phyloP scores from a whole-genome alignment of 2,329 filamentous ascomycete genomes.

The Fusarium citri region DNA sequence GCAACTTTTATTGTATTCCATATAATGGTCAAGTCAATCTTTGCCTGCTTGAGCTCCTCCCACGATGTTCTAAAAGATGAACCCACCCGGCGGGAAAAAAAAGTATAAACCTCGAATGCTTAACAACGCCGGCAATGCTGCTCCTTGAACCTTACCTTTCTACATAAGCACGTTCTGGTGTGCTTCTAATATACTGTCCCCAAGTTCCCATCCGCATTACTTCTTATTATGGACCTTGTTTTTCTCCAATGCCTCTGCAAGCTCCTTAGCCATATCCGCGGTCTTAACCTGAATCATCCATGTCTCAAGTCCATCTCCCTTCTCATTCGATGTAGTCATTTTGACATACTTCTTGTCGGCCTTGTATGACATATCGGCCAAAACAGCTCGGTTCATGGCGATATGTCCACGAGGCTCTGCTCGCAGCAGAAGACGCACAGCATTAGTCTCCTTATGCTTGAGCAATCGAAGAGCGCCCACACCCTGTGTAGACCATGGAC shows the following conservation, averaged over 20 bases:
- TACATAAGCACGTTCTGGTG: conserved; percentile 39
- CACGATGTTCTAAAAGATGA: conserved; percentile 14
- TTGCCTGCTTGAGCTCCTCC: conserved; percentile 29
- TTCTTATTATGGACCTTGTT: conserved; percentile 69
- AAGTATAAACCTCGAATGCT: conserved; percentile 36
- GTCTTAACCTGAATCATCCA: conserved; percentile 81
- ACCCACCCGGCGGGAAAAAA: conserved; percentile 4
- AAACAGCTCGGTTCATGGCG: conserved; percentile 75
- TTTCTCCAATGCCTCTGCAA: conserved; percentile 64
- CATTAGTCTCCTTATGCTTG: conserved; percentile 76
- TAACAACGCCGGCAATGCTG: conserved; percentile 43
- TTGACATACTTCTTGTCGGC: conserved; percentile 70
- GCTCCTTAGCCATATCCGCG: conserved; percentile 64
- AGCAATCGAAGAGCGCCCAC: conserved; percentile 78
- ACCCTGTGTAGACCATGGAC: conserved; percentile 76
- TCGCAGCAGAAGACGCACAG: conserved; percentile 76
- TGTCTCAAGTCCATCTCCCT: conserved; percentile 70
- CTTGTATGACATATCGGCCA: conserved; percentile 72
- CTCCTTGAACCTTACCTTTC: conserved; percentile 44
- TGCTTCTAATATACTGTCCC: conserved; percentile 44
- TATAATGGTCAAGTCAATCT: conserved; percentile 41
- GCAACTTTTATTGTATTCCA: conserved; percentile 44
- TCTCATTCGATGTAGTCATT: conserved; percentile 67
- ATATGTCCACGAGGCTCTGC: conserved; percentile 81
- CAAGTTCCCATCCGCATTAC: conserved; percentile 44